Evolutionary conservation across 371 early-diverging fungal species (phyloP).

Genomic region (Rhizopus stolonifer): DNA sequence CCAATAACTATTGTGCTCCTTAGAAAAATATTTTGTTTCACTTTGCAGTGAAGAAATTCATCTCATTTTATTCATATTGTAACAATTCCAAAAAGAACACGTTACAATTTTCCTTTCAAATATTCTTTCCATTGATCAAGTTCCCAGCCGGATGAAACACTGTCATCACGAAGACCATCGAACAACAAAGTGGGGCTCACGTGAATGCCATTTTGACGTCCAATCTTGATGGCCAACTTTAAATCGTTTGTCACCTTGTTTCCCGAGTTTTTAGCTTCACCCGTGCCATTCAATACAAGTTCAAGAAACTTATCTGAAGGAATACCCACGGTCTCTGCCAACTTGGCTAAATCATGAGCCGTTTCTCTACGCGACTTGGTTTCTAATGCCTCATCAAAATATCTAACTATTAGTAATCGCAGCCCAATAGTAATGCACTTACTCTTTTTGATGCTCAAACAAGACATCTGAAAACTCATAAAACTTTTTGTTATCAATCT

Average conservation of each 20-base stretch:
- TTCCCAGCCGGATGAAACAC: conserved; percentile 71
- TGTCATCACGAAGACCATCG: conserved; percentile 70
- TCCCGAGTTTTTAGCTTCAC: conserved; percentile 50
- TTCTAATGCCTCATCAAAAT: conserved; percentile 69
- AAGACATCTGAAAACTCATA: conserved; percentile 54
- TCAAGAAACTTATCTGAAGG: conserved; percentile 41
- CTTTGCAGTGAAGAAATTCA: no score
- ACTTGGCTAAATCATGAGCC: conserved; percentile 45
- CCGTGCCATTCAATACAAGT: conserved; percentile 47
- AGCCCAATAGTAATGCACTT: no score
- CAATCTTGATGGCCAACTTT: conserved; percentile 66
- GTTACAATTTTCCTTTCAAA: conserved; percentile 41
- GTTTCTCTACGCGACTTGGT: conserved; percentile 52
- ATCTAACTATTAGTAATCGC: conserved; percentile 32
- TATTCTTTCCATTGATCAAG: conserved; percentile 69
- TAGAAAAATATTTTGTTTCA: no score
- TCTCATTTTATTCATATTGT: no score
- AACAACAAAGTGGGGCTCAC: conserved; percentile 75
- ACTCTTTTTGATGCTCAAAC: conserved; percentile 65
- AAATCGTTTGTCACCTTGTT: conserved; percentile 67
- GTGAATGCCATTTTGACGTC: conserved; percentile 75
- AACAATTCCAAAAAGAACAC: no score
- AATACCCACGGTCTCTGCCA: conserved; percentile 51
- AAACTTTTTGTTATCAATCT: conserved; percentile 58
- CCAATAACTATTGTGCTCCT: no score